Percentiles rank a stretch among this genome's conserved stretches.
Conservation (phyloP, 2,329 filamentous ascomycete genomes). For the Dryadomyces quercivorus region DNA sequence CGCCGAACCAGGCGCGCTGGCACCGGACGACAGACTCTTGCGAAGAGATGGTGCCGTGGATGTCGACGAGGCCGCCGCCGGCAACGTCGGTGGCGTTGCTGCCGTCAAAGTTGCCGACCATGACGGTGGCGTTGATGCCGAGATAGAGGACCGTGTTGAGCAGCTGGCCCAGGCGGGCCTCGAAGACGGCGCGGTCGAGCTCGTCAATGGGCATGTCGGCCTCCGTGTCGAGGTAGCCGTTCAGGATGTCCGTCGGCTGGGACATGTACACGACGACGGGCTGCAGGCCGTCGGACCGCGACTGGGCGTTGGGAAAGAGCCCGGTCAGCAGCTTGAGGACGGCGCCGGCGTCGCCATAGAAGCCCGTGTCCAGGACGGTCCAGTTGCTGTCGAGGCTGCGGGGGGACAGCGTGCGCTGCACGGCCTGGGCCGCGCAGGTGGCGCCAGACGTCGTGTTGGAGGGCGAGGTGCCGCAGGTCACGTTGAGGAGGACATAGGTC, state of each 20-base stretch:
- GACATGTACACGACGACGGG: constrained; percentile 5
- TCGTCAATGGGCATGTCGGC: background rate
- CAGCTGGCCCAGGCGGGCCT: constrained; percentile 5
- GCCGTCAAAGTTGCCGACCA: constrained; percentile 2
- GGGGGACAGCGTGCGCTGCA: constrained; percentile 1
- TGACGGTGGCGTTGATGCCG: background rate
- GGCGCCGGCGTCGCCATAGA: background rate
- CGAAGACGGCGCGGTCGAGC: background rate
- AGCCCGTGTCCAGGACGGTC: constrained; percentile 5
- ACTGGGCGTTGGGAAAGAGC: background rate
- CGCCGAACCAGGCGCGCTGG: constrained; percentile 2
- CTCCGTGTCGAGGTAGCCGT: no score
- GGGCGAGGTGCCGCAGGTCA: background rate
- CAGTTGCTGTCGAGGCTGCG: background rate
- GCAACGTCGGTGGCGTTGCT: background rate
- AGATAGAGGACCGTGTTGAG: constrained; percentile 5
- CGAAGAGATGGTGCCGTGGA: background rate
- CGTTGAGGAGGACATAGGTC: background rate
- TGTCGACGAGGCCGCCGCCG: background rate
- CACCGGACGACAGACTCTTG: background rate
- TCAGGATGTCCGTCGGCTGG: constrained; percentile 1
- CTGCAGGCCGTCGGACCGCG: background rate
- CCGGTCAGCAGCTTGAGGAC: background rate
- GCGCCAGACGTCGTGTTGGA: background rate
- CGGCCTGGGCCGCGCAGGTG: constrained; percentile 1